phyloP scores from a whole-genome alignment of 2,329 filamentous ascomycete species.

The Nemania sp. region DNA sequence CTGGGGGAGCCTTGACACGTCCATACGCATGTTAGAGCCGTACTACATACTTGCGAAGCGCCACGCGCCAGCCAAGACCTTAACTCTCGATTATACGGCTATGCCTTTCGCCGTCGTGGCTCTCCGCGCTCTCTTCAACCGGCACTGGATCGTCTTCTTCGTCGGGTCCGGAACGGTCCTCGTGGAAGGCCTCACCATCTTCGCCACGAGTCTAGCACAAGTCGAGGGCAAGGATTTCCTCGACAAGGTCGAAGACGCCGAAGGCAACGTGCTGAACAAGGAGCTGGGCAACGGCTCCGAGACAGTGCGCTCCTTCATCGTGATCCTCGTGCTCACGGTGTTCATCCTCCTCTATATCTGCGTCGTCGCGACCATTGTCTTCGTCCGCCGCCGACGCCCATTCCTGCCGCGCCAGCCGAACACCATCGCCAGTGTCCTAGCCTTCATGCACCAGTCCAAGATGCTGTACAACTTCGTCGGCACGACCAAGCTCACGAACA shows the following conservation, averaged over 20 bases:
- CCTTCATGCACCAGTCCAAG: constrained; percentile 83
- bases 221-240: constrained; percentile 73
- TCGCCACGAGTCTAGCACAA: constrained; percentile 73
- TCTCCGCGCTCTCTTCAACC: constrained; percentile 70
- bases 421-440: constrained; percentile 80
- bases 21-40: constrained; percentile 79
- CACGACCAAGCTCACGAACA: constrained; percentile 71
- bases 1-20: constrained; percentile 76
- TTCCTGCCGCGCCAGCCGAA: constrained; percentile 83
- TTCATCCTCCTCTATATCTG: constrained; percentile 76
- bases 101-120: constrained; percentile 76
- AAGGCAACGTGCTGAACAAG: constrained; percentile 39
- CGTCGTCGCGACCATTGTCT: constrained; percentile 69
- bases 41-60: constrained; percentile 77
- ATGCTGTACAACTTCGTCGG: constrained; percentile 83
- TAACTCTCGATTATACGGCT: constrained; percentile 79
- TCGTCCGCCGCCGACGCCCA: constrained; percentile 71
- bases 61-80: constrained; percentile 72
- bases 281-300: constrained; percentile 67
- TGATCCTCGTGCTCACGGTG: constrained; percentile 71
- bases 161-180: constrained; percentile 79
- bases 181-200: constrained; percentile 78
- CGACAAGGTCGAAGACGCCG: constrained; percentile 42
- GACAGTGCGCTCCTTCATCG: constrained; percentile 73
- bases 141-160: constrained; percentile 73